phyloP scores from a whole-genome alignment of 2,329 filamentous ascomycete genomes.

The Xylariales sp. region DNA sequence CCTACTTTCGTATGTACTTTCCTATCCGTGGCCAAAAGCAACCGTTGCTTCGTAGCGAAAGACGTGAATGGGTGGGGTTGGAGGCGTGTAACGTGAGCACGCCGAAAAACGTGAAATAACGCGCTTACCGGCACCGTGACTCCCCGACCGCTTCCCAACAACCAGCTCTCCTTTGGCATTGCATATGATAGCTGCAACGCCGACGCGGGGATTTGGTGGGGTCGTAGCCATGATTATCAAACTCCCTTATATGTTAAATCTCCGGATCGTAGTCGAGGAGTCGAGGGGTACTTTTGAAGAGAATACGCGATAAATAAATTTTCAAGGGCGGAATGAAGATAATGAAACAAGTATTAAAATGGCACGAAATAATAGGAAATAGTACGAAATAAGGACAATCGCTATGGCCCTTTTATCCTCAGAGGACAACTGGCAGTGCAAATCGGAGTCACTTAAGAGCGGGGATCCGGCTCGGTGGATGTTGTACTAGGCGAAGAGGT shows the following conservation, averaged over 20 bases:
- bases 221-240: constrained; percentile 40
- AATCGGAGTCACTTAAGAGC: constrained; percentile 1
- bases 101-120: neutral
- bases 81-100: neutral
- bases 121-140: constrained; percentile 60
- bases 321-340: neutral
- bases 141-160: constrained; percentile 60
- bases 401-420: constrained; percentile 5
- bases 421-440: constrained; percentile 16
- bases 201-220: constrained; percentile 56
- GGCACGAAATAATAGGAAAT: no score
- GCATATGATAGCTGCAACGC: constrained; percentile 61
- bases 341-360: neutral
- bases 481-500: no score
- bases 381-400: neutral
- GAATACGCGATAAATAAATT: no score
- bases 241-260: neutral
- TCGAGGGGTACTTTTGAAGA: neutral
- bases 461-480: neutral
- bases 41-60: neutral
- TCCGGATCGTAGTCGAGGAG: neutral
- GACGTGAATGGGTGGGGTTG: neutral
- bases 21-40: neutral
- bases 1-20: neutral
- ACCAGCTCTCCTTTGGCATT: constrained; percentile 58